Evolutionary conservation across 1,284 basidiomycete genomes (phyloP), one percentile per base, ranked within the genome.

Genomic region (Apiotrichum domesticum): DNA sequence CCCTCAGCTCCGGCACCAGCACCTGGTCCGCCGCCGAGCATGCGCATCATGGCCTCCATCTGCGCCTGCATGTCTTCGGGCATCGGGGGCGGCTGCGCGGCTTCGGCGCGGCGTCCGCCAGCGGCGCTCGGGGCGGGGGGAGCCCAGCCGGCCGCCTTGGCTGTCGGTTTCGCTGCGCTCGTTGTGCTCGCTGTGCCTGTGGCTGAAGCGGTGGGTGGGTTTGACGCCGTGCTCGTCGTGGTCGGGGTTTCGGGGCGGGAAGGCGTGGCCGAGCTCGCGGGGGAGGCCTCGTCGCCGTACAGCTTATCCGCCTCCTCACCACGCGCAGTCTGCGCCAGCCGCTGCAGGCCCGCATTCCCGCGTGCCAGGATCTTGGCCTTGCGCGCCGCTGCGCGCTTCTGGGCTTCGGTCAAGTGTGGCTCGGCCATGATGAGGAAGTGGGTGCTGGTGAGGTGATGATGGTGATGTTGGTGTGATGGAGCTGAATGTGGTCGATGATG

Each of bases 301-400:
- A 77, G 63, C 58, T 64, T 66, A 4, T 70, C 64, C 2, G 73
- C 75, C 59, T 75, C 75, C 1, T 74, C 73, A 2, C 75, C 75
- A 50, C 75, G 59, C 3, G 75, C 75, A 4, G 75, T 73, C 47
- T 74, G 71, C 21, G 75, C 75, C 11, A 77, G 66, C 52, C 72
- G 72, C 9, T 67, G 65, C 3, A 76, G 60, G 33, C 76, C 74
- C 0, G 73, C 64, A 51, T 71, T 74, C 4, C 75, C 76, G 45
- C 75, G 63, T 13, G 76, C 76, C 13, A 75, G 69, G 61, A 77
- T 77, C 59, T 76, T 77, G 14, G 76, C 76, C 43, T 72, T 72
- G 15, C 76, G 66, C 37, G 76, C 74, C 3, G 75, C 76, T 14
- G 75, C 75, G 44, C 74, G 62, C n/a, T 61, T 58, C 15, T 69